Base-by-base conservation (phyloP, 2,329 filamentous ascomycete species). In the Talaromyces sp. region DNA sequence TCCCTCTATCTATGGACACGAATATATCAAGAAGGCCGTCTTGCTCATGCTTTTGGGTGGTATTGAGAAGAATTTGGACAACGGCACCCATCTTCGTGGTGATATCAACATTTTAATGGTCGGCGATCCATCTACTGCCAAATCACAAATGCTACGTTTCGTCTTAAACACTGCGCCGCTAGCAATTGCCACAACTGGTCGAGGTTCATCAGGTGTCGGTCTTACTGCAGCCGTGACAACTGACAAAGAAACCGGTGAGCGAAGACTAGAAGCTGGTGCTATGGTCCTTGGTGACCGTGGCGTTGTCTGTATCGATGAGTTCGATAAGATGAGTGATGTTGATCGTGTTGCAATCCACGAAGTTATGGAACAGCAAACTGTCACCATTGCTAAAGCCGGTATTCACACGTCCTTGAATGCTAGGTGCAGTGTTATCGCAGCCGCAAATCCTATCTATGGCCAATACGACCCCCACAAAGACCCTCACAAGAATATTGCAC, bases 61-160 rank as follows among this genome's bases (percentile, higher is more conserved):
- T 66, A 93, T 96, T 85, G 95, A 99, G 83, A 99, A 99, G 84
- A 99, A 99, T 73, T 80, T 99, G 65, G 95, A 98, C 69, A 99
- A 99, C 72, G 95, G 95, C 66, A 98, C 95, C 1, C 95, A 99
- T 86, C 81, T 99, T 76, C 90, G 95, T 85, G 95, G 95, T 82
- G 95, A 99, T 74, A 98, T 99, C 81, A 99, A 99, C 77, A 97
- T 99, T 70, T 85, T 99, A 60, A 98, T 99, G 95, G 94, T 99
- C 51, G 95, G 95, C 80, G 95, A 99, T 77, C 95, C 95, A 2
- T 99, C 95, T 0, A 99, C 95, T 0, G 95, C 95, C 67, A 99
- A 99, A 78, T 99, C 95, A n/a, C 95, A 99, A 76, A 86, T 99
- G 64, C 85, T 99, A 49, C 91, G 95, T 29, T 99, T 99, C 73